Base-by-base conservation (phyloP, 176 grass and related monocot species). In the Lolium perenne region DNA sequence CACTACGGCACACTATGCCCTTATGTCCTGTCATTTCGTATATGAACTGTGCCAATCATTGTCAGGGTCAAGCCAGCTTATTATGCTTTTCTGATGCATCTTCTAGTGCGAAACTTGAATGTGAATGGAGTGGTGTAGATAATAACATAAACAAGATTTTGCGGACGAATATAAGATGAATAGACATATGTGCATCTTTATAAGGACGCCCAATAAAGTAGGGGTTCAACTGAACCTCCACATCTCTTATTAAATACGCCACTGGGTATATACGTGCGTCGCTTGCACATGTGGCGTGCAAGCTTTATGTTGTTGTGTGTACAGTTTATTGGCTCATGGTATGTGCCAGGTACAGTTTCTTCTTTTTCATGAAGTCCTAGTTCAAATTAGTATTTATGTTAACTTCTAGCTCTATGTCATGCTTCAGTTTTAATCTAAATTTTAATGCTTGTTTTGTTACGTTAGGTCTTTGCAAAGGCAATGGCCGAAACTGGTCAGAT, bases 401-500 rank as follows among this genome's bases (percentile, higher is more conserved):
- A 78, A 60, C 67, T 43, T 68, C 82, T 47, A 66, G 57, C 55
- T 84, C 68, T 7, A 12, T 80, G 38, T 22, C 11, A 74, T 55
- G 47, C 67, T 81, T 69, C 18, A 79, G 15, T 62, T 74, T 50
- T 23, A 18, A 51, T 59, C n/a, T 10, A 8, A 4, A 83, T 79
- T 80, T 1, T 76, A 83, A 55, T 83, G 8, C 21, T 47, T 60
- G 29, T 41, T 84, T 47, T 58, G 62, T 55, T 89, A 14, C 77
- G 63, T 73, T 88, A 98, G 97, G 97, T 98, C 74, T 96, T 98
- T 81, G 90, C 97, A 92, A 98, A 98, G 89, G 94, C 93, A 76
- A 98, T 95, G 93, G 82, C 97, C 3, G 91, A 98, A 73, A 94
- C 81, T 68, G 97, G 97, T 18, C 97, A 98, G 86, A 98, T 92